Conservation (phyloP, 2,329 filamentous ascomycete genomes). For the Alternaria gaisen region DNA sequence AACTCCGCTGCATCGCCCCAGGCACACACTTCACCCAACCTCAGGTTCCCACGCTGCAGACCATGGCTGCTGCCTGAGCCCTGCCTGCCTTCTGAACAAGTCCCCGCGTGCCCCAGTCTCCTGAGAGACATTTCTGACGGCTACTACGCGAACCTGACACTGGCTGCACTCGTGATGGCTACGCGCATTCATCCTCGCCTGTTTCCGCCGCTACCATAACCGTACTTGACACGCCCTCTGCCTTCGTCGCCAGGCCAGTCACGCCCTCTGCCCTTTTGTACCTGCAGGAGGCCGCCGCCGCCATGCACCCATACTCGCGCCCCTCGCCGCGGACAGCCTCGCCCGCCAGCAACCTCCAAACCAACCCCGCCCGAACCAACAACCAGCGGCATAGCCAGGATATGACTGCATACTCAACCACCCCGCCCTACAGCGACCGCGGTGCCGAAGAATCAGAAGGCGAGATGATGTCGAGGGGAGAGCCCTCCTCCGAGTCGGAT, state of each 20-base stretch:
- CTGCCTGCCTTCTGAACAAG: conserved; percentile 12
- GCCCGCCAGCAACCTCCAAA: conserved; percentile 74
- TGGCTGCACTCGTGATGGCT: conserved; percentile 51
- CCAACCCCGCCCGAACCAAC: conserved; percentile 74
- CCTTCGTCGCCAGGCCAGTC: conserved; percentile 19
- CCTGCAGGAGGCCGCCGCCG: conserved; percentile 33
- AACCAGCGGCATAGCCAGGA: conserved; percentile 73
- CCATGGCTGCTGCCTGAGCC: conserved; percentile 52
- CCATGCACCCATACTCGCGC: conserved; percentile 87
- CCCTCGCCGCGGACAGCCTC: conserved; percentile 76
- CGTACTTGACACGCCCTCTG: conserved; percentile 21
- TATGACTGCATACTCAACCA: conserved; percentile 62
- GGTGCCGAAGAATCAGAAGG: conserved; percentile 61
- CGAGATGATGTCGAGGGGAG: conserved; percentile 50
- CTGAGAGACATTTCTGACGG: conserved; percentile 40
- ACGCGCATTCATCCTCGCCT: conserved; percentile 42
- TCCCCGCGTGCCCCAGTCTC: conserved; percentile 42
- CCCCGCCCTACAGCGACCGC: conserved; percentile 59
- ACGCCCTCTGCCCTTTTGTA: conserved; percentile 18
- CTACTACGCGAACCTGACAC: conserved; percentile 35
- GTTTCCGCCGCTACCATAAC: conserved; percentile 46
- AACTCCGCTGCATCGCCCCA: conserved; percentile 32
- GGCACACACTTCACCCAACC: conserved; percentile 22
- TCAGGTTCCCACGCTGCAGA: conserved; percentile 29
- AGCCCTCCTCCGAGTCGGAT: conserved; percentile 42